Evolutionary conservation across 1,139 yeast genomes (phyloP).

Genomic region (Taiozyma sp.): DNA sequence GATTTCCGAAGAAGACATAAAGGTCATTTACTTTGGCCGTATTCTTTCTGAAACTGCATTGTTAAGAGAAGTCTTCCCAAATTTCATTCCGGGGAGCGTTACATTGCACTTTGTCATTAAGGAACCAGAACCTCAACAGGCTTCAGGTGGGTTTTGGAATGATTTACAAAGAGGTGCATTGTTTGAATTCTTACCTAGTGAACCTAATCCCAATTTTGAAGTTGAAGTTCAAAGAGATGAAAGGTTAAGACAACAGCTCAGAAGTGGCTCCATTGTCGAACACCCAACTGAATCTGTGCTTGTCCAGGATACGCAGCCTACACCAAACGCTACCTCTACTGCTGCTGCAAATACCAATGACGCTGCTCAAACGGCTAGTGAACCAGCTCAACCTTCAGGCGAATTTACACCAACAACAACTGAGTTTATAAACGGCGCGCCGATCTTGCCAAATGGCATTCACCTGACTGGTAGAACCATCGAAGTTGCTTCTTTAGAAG

Average conservation of each 20-base stretch:
- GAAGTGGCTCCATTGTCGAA: conserved; percentile 6
- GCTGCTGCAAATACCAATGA: not conserved
- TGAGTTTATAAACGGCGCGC: not conserved
- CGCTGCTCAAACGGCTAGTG: not conserved
- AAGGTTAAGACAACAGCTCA: conserved; percentile 17
- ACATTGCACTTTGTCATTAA: conserved; percentile 21
- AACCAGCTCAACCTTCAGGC: not conserved
- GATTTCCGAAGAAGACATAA: conserved; percentile 15
- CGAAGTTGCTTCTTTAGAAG: conserved; percentile 6
- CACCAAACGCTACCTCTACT: not conserved
- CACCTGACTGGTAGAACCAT: conserved; percentile 14
- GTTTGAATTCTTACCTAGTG: conserved; percentile 26
- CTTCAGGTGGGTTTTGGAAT: conserved; percentile 22
- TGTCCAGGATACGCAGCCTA: conserved; percentile 1
- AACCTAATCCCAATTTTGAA: conserved; percentile 22
- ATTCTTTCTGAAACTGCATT: conserved; percentile 15
- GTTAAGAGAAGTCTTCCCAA: conserved; percentile 11
- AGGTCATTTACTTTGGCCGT: conserved; percentile 24
- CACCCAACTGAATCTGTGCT: conserved; percentile 1
- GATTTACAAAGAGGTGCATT: conserved; percentile 22
- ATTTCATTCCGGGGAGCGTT: not conserved
- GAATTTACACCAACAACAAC: not conserved
- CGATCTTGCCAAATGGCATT: conserved; percentile 3
- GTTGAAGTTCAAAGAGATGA: conserved; percentile 21
- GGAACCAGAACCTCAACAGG: conserved; percentile 10